phyloP scores from a whole-genome alignment of 805 yeast genomes.

The Saccharomycopsis oosterbeekiorum region DNA sequence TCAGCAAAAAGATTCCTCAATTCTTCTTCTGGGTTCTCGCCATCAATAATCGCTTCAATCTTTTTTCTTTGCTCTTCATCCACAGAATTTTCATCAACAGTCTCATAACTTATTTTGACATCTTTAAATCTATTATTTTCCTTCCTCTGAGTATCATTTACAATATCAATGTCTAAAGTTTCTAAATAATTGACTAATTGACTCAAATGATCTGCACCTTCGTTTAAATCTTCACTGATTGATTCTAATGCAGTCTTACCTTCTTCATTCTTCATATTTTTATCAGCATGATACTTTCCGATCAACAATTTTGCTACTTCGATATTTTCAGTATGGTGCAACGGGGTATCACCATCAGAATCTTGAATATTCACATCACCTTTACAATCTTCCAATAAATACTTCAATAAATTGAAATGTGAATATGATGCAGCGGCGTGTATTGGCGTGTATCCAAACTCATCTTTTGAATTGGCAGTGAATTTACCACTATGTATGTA shows the following conservation, averaged over 20 bases:
- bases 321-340: constrained; percentile 78
- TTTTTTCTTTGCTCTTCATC: constrained; percentile 48
- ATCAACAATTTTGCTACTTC: constrained; percentile 56
- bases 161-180: constrained; percentile 22
- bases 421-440: constrained; percentile 98
- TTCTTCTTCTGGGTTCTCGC: constrained; percentile 70
- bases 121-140: background rate
- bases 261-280: constrained; percentile 52
- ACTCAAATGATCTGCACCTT: constrained; percentile 74
- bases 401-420: constrained; percentile 54
- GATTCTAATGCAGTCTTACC: constrained; percentile 60
- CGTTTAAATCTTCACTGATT: constrained; percentile 35
- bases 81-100: constrained; percentile 16
- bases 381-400: constrained; percentile 40
- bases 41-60: constrained; percentile 61
- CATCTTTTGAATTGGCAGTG: constrained; percentile 70
- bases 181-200: constrained; percentile 63
- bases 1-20: constrained; percentile 57
- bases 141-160: background rate
- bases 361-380: constrained; percentile 83
- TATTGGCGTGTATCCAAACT: constrained; percentile 91
- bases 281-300: constrained; percentile 60
- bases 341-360: constrained; percentile 88
- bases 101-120: constrained; percentile 17
- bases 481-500: constrained; percentile 40